Conservation (phyloP, 192 early-diverging fungal species). For the Coemansia sp. region DNA sequence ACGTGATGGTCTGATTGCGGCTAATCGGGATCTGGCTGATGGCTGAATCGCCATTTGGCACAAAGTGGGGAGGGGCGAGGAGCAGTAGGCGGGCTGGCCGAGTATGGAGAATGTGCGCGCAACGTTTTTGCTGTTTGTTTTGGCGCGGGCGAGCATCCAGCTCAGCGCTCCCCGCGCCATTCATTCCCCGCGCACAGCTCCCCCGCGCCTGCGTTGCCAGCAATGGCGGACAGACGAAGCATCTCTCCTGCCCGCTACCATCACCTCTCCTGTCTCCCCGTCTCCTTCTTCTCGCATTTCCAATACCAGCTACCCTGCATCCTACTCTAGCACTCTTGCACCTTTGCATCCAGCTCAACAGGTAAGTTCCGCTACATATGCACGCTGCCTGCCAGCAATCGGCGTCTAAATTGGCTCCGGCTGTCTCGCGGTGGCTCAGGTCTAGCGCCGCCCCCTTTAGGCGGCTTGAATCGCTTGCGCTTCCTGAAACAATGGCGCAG, state of each 20-base stretch:
- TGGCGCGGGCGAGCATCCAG: background rate
- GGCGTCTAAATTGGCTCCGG: background rate
- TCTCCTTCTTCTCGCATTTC: background rate
- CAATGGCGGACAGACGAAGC: background rate
- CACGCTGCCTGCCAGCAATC: background rate
- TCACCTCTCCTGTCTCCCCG: background rate
- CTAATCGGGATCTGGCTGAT: slow-evolving; percentile 30
- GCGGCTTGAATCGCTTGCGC: background rate
- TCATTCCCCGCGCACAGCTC: slow-evolving; percentile 4
- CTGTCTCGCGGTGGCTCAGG: background rate
- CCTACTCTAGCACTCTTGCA: background rate
- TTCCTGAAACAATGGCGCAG: background rate
- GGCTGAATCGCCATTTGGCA: background rate
- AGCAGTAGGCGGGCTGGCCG: slow-evolving; percentile 11
- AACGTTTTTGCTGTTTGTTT: slow-evolving; percentile 20
- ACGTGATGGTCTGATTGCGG: slow-evolving; percentile 37
- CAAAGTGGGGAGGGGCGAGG: slow-evolving; percentile 10
- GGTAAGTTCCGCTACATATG: background rate
- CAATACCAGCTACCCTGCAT: background rate
- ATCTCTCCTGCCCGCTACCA: background rate
- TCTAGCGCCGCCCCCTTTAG: background rate
- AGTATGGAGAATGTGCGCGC: slow-evolving; percentile 17
- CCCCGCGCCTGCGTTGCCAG: background rate
- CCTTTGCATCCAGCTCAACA: slow-evolving; percentile 1
- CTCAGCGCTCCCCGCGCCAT: background rate